Percentiles rank a stretch among this genome's conserved stretches.
phyloP scores from a whole-genome alignment of 345 rosid genomes.

The Melaleuca quinquenervia region DNA sequence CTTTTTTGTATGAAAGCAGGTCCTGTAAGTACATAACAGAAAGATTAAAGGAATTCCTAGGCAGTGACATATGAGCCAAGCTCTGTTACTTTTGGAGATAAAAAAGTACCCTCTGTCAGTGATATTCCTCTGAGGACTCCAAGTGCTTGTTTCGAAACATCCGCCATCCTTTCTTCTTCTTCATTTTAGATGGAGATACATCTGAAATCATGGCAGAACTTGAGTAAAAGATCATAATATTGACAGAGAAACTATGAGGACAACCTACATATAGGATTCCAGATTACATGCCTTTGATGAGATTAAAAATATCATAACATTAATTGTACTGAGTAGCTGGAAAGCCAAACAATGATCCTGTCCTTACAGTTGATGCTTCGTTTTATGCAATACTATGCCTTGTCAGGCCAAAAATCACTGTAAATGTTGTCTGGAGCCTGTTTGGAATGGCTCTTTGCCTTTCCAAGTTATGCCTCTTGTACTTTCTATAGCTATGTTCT shows the following conservation, averaged over 20 bases:
- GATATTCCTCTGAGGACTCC: constrained; percentile 14
- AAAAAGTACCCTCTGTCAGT: constrained; percentile 1
- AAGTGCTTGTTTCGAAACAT: constrained; percentile 21
- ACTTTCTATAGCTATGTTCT: not conserved
- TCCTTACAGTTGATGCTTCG: not conserved
- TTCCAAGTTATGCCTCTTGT: not conserved
- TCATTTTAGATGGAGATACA: constrained; percentile 19
- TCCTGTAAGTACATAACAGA: not conserved
- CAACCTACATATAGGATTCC: not conserved
- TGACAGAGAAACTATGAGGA: not conserved
- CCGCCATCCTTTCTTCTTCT: constrained; percentile 42
- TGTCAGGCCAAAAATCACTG: not conserved
- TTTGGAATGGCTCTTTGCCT: not conserved
- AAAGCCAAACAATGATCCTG: not conserved
- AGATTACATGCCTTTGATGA: not conserved
- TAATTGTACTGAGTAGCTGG: not conserved
- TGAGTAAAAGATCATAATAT: not conserved
- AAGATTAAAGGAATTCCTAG: not conserved
- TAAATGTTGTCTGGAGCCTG: not conserved
- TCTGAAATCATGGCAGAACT: constrained; percentile 14
- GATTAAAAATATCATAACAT: not conserved
- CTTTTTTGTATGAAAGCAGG: not conserved
- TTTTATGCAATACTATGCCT: not conserved
- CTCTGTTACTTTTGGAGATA: not conserved
- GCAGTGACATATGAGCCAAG: not conserved